Conservation (phyloP, 1,284 basidiomycete species). For the Jaminaea rosea region DNA sequence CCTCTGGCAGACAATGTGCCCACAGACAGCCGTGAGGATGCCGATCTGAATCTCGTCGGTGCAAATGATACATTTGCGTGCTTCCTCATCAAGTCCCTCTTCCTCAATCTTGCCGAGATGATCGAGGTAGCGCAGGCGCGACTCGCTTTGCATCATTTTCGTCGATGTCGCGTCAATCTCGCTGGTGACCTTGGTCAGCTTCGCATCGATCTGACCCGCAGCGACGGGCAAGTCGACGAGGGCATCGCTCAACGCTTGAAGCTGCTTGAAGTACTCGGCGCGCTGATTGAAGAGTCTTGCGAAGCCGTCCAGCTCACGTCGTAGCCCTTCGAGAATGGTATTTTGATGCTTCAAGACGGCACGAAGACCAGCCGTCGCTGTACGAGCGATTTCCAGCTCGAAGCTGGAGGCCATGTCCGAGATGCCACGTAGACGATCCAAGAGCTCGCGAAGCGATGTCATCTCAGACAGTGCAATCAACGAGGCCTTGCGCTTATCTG, state of each 20-base stretch:
- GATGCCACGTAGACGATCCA: slow-evolving; percentile 13
- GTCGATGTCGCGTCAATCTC: not conserved
- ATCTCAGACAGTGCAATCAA: slow-evolving; percentile 2
- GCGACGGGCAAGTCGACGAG: not conserved
- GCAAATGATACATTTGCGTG: slow-evolving; percentile 35
- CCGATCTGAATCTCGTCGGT: slow-evolving; percentile 35
- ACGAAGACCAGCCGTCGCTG: slow-evolving; percentile 11
- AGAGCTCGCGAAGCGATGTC: slow-evolving; percentile 12
- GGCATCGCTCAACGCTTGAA: slow-evolving; percentile 27
- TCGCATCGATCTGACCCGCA: not conserved
- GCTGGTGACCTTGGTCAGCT: not conserved
- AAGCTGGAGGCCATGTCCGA: slow-evolving; percentile 10
- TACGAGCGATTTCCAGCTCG: slow-evolving; percentile 9
- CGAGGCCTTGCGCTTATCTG: slow-evolving; percentile 16
- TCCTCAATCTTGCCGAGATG: slow-evolving; percentile 27
- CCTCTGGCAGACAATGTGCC: slow-evolving; percentile 35
- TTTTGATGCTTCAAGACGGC: slow-evolving; percentile 19
- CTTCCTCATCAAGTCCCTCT: slow-evolving; percentile 10
- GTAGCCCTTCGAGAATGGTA: slow-evolving; percentile 19
- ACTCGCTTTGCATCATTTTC: slow-evolving; percentile 5
- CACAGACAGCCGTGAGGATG: slow-evolving; percentile 34
- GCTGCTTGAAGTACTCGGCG: slow-evolving; percentile 35
- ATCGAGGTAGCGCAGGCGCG: slow-evolving; percentile 30
- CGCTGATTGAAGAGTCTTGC: slow-evolving; percentile 31
- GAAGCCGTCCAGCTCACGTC: slow-evolving; percentile 16